Base-by-base conservation (phyloP, 805 yeast genomes). In the Hanseniaspora valbyensis region DNA sequence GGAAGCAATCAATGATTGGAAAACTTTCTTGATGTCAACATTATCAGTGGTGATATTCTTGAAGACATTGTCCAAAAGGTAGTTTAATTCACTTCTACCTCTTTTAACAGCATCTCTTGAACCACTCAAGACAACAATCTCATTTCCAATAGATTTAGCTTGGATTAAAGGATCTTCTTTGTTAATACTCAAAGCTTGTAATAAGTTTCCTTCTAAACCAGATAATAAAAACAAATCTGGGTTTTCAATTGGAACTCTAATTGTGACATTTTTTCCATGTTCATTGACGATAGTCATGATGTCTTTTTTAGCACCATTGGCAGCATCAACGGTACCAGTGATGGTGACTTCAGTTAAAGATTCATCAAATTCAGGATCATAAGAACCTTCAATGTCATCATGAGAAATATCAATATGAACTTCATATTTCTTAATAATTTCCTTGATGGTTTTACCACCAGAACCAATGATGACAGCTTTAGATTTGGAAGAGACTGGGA, bases 271-370 rank as follows among this genome's bases (percentile, higher is more conserved):
- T 60, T 80, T 81, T 50, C 87, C 81, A 59, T 83, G 80, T 59
- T 83, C 84, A 59, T 76, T 74, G 44, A 88, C 94, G 58, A 88
- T 83, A 19, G 75, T 77, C 60, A 77, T 57, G 56, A 90, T 87
- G 61, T 73, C 77, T 32, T 68, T 64, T 61, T 81, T 81, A 28
- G 96, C 96, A 44, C 73, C 72, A 55, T 73, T 75, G 57, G 84
- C 83, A 50, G 95, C 88, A 62, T 84, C 94, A 54, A 76, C 74
- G 61, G 88, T 95, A 67, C 96, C 97, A 54, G 77, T 82, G 51
- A 89, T 69, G 25, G 78, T 67, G 50, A 89, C 81, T 30, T 71
- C 69, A 29, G 83, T 72, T n/a, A 75, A 63, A 43, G 71, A 76
- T 33, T 81, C 81, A 58, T 76, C 77, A 46, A 77, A 64, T 55